These are phyloP conservation scores for Hypoxylon intermedium DNA, from an alignment of 495 filamentous ascomycete species.

Conservation along the genomic window DNA sequence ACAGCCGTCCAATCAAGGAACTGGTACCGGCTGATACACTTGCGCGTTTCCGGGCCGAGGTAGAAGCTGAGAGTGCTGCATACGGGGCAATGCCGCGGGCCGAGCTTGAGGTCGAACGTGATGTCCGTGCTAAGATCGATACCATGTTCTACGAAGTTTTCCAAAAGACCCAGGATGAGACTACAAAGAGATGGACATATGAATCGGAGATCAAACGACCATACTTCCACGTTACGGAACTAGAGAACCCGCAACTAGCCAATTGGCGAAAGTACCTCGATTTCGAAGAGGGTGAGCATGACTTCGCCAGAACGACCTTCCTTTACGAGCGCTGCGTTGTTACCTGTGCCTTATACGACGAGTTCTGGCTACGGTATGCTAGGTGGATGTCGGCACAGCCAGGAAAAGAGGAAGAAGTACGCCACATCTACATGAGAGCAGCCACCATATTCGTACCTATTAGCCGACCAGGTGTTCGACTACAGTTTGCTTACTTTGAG, in stretches of 20 bases:
- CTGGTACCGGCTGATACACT: constrained; percentile 73
- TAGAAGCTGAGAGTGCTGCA: constrained; percentile 63
- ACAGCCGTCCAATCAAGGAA: constrained; percentile 74
- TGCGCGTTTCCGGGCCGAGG: constrained; percentile 70
- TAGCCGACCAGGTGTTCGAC: constrained; percentile 75
- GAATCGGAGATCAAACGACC: constrained; percentile 95
- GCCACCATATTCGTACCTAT: constrained; percentile 86
- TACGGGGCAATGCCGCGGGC: constrained; percentile 54
- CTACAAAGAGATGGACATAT: constrained; percentile 91
- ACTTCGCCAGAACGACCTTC: constrained; percentile 76
- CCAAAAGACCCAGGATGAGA: constrained; percentile 82
- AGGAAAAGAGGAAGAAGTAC: constrained; percentile 86
- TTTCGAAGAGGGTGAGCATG: constrained; percentile 88
- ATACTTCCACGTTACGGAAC: constrained; percentile 94
- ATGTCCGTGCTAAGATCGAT: constrained; percentile 80
- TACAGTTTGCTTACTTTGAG: constrained; percentile 95
- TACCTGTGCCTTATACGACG: constrained; percentile 91
- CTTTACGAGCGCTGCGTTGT: constrained; percentile 94
- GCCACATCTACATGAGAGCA: constrained; percentile 91
- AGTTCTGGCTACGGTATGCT: constrained; percentile 98
- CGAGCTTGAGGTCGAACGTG: constrained; percentile 84
- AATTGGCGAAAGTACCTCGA: constrained; percentile 98
- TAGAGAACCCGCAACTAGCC: constrained; percentile 82
- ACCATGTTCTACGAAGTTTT: constrained; percentile 82
- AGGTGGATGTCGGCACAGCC: constrained; percentile 90